Evolutionary conservation across 768 basidiomycete genomes (phyloP).

Genomic region (Serpula lacrymans): DNA sequence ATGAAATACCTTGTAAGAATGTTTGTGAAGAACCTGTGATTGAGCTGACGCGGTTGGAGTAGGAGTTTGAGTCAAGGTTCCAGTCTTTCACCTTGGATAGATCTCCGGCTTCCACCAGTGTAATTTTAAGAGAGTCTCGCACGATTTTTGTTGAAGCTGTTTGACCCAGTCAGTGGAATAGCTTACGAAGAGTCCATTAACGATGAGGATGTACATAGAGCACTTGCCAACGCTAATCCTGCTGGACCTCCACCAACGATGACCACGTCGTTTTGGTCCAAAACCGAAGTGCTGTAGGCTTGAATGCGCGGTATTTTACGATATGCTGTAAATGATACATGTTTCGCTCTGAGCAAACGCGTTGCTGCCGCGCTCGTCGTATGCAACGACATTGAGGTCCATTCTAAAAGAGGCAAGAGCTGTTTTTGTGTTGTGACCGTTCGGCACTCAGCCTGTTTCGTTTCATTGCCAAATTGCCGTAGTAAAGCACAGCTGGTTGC

Average conservation of each 20-base stretch:
- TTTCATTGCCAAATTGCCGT: not conserved
- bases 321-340: not conserved
- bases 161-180: not conserved
- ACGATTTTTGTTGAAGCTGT: conserved; percentile 53
- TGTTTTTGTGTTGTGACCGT: too few species aligned
- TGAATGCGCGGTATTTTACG: too few species aligned
- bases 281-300: conserved; percentile 14
- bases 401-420: not conserved
- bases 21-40: conserved; percentile 71
- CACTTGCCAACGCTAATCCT: conserved; percentile 85
- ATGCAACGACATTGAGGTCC: not conserved
- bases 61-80: conserved; percentile 50
- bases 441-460: not conserved
- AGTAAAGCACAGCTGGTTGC: not conserved
- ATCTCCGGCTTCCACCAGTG: conserved; percentile 81
- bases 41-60: conserved; percentile 84
- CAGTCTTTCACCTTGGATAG: conserved; percentile 66
- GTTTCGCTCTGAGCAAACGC: not conserved
- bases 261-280: conserved; percentile 75
- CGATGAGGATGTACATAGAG: conserved; percentile 57
- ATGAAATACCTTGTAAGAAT: conserved; percentile 58
- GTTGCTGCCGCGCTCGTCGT: not conserved
- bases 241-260: conserved; percentile 94
- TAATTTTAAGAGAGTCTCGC: conserved; percentile 54
- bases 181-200: not conserved